Conservation (phyloP, 495 filamentous ascomycete genomes). For the Saxispiralis lemnorum region DNA sequence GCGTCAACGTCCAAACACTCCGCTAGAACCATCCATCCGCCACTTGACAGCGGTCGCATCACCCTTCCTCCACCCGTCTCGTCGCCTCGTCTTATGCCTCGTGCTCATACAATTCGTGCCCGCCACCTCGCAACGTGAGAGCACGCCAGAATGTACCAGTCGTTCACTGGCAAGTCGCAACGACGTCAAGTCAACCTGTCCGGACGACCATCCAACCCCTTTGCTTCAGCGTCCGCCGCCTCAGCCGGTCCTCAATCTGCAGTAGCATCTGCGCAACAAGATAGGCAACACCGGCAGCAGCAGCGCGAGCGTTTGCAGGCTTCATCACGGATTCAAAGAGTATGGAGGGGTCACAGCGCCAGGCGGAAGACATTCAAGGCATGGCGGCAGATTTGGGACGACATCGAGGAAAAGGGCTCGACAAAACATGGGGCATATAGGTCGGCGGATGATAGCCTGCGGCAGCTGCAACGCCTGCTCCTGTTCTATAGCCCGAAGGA, state of each 20-base stretch:
- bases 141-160: slow-evolving; percentile 54
- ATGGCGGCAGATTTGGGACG: slow-evolving; percentile 57
- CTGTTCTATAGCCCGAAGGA: slow-evolving; percentile 19
- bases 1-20: too few species aligned
- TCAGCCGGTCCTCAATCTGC: slow-evolving; percentile 49
- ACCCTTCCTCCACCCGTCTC: background rate
- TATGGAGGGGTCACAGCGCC: slow-evolving; percentile 64
- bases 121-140: background rate
- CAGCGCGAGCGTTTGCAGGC: slow-evolving; percentile 67
- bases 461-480: slow-evolving; percentile 22
- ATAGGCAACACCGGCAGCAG: slow-evolving; percentile 60
- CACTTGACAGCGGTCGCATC: background rate
- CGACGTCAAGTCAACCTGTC: slow-evolving; percentile 87
- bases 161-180: slow-evolving; percentile 73
- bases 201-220: slow-evolving; percentile 62
- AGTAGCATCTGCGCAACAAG: slow-evolving; percentile 68
- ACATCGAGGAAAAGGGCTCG: slow-evolving; percentile 6
- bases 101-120: background rate
- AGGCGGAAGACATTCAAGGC: slow-evolving; percentile 37
- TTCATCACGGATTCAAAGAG: slow-evolving; percentile 53
- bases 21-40: slow-evolving; percentile 1
- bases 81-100: background rate
- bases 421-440: slow-evolving; percentile 27
- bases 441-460: slow-evolving; percentile 29
- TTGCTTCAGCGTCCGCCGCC: slow-evolving; percentile 29